These are phyloP conservation scores for Leccinum barrowsii DNA, from an alignment of 768 basidiomycete species.

Conservation along the genomic window DNA sequence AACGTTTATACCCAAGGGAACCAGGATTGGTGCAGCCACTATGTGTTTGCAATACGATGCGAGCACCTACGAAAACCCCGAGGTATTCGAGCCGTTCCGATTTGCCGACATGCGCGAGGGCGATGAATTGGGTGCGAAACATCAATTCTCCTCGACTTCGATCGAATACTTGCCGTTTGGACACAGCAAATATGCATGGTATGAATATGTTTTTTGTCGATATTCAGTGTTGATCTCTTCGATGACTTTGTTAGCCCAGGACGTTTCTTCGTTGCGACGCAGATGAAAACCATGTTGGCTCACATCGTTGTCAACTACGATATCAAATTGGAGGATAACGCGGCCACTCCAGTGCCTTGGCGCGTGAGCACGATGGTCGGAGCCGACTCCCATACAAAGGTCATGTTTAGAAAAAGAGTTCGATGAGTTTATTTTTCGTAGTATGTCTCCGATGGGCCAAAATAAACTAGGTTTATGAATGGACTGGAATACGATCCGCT, in stretches of 20 bases:
- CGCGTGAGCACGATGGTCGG: background rate
- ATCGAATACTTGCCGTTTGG: background rate
- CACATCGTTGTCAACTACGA: background rate
- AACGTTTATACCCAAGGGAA: background rate
- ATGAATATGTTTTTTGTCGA: background rate
- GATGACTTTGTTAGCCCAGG: background rate
- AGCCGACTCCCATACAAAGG: background rate
- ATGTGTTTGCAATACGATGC: background rate
- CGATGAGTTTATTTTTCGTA: background rate
- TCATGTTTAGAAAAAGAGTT: background rate
- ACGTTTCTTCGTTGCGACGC: background rate
- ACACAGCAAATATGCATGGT: background rate
- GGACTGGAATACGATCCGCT: background rate
- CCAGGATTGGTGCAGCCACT: background rate
- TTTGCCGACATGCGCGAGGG: background rate
- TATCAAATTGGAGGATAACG: background rate
- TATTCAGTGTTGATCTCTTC: background rate
- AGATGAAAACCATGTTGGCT: background rate
- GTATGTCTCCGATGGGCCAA: background rate
- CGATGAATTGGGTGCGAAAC: background rate
- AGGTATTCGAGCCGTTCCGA: background rate
- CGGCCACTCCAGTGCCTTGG: background rate
- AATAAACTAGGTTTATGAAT: background rate
- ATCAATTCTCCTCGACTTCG: background rate
- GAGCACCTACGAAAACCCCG: background rate